Conservation (phyloP, 148 eudicot genomes). For the Fagopyrum tataricum region DNA sequence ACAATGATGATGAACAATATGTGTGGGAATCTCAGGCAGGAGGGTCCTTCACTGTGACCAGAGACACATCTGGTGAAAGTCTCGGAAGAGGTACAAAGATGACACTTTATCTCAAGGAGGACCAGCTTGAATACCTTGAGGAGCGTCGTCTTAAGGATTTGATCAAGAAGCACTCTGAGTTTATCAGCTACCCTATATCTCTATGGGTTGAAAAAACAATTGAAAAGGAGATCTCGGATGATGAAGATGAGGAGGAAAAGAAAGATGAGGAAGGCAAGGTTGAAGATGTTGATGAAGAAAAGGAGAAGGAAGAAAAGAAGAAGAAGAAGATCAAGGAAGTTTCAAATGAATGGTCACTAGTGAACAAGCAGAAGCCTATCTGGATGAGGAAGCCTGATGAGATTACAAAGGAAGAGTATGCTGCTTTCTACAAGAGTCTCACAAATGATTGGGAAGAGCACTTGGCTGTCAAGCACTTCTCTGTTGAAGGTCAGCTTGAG, state of each 20-base stretch:
- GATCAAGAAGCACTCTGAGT: constrained; percentile 71
- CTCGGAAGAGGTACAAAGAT: constrained; percentile 82
- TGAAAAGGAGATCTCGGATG: constrained; percentile 80
- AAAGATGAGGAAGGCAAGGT: constrained; percentile 76
- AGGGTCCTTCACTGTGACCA: constrained; percentile 72
- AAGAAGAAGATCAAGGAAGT: constrained; percentile 87
- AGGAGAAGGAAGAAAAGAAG: constrained; percentile 74
- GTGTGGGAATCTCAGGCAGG: constrained; percentile 79
- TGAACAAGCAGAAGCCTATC: constrained; percentile 71
- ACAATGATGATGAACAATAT: constrained; percentile 74
- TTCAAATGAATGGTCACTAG: constrained; percentile 62
- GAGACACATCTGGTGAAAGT: constrained; percentile 60
- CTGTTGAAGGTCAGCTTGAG: constrained; percentile 85
- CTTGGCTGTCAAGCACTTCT: constrained; percentile 84
- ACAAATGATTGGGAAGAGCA: constrained; percentile 79
- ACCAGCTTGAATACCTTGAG: constrained; percentile 79
- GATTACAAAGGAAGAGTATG: constrained; percentile 65
- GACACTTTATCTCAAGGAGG: constrained; percentile 60
- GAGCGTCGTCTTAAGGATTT: constrained; percentile 77
- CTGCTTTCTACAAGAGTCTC: constrained; percentile 70
- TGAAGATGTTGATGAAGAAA: constrained; percentile 78
- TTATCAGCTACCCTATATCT: constrained; percentile 80
- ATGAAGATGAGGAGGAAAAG: constrained; percentile 76
- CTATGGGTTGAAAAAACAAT: constrained; percentile 77
- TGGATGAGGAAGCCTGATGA: constrained; percentile 97